A percentile compares a stretch with the other conserved stretches of the same genome.
phyloP scores from a whole-genome alignment of 805 yeast species.

The Saturnispora gosingensis region DNA sequence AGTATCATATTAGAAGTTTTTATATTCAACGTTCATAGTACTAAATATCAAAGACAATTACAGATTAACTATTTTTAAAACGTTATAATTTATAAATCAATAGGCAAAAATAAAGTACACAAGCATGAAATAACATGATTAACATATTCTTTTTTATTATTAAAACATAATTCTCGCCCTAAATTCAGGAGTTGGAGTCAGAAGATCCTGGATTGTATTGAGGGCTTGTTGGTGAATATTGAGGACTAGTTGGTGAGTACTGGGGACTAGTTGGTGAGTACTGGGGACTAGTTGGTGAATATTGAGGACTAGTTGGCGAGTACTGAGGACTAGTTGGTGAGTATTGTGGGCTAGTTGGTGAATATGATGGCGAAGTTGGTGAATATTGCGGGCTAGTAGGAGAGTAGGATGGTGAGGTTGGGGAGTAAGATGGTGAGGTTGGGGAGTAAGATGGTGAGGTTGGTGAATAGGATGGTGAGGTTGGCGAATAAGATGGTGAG shows the following conservation, averaged over 20 bases:
- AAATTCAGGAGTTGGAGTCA: constrained; percentile 33
- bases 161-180: not conserved
- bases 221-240: constrained; percentile 66
- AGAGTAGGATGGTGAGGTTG: constrained; percentile 60
- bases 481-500: constrained; percentile 63
- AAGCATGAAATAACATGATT: not conserved
- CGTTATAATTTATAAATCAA: constrained; percentile 6
- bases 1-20: too few relatives aligned
- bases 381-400: constrained; percentile 75
- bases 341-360: constrained; percentile 53
- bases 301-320: constrained; percentile 55
- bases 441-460: constrained; percentile 66
- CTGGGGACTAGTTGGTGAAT: constrained; percentile 68
- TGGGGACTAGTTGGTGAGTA: constrained; percentile 66
- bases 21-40: too few relatives aligned
- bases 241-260: constrained; percentile 68
- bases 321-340: constrained; percentile 47
- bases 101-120: constrained; percentile 9
- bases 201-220: constrained; percentile 61
- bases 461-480: constrained; percentile 73
- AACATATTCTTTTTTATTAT: not conserved
- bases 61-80: not conserved
- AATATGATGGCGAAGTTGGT: constrained; percentile 47
- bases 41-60: too few relatives aligned
- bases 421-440: constrained; percentile 72